phyloP scores from a whole-genome alignment of 345 rosid genomes.

The Abelmoschus esculentus region DNA sequence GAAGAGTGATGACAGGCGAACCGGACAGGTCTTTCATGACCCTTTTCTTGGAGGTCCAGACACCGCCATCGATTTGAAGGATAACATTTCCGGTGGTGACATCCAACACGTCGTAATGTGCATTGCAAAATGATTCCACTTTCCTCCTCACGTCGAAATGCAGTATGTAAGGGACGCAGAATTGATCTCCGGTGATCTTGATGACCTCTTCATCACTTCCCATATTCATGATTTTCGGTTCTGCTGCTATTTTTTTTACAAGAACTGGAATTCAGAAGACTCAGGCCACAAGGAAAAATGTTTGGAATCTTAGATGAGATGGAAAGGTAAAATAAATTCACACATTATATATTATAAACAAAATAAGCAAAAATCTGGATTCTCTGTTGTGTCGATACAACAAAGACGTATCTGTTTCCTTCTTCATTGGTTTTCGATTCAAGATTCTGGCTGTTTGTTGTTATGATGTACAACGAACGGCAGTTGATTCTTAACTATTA shows the following conservation, averaged over 20 bases:
- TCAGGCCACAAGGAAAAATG: background rate
- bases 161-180: constrained; percentile 53
- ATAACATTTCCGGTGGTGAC: constrained; percentile 47
- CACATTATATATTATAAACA: background rate
- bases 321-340: background rate
- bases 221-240: background rate
- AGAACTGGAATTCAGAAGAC: background rate
- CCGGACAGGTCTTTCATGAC: constrained; percentile 59
- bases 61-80: constrained; percentile 52
- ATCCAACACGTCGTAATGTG: constrained; percentile 47
- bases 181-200: constrained; percentile 12
- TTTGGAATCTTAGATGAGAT: background rate
- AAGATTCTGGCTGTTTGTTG: background rate
- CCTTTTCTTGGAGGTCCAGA: too few relatives aligned
- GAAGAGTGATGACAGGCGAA: constrained; percentile 49
- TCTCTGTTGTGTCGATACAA: background rate
- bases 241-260: background rate
- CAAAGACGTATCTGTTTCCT: background rate
- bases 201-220: constrained; percentile 24
- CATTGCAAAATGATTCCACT: constrained; percentile 35
- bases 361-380: background rate
- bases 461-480: background rate
- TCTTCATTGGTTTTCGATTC: background rate
- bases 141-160: constrained; percentile 50
- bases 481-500: background rate